A percentile compares a stretch with the other conserved stretches of the same genome.
phyloP scores from a whole-genome alignment of 1,284 basidiomycete genomes.

The Anthracocystis walkeri region DNA sequence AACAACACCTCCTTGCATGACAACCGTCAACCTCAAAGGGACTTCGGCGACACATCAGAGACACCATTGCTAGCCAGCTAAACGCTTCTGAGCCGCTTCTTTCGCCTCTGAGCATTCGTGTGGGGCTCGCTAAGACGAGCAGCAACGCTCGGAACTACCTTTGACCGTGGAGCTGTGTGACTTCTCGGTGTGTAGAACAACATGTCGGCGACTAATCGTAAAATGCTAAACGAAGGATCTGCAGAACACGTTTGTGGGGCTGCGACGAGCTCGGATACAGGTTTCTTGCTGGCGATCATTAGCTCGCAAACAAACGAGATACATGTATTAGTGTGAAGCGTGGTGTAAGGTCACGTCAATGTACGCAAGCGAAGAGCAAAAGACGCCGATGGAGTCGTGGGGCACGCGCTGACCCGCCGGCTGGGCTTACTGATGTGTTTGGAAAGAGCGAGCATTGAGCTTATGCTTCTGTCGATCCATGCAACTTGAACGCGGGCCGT shows the following conservation, averaged over 20 bases:
- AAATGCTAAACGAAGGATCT: neutral
- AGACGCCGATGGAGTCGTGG: slow-evolving; percentile 7
- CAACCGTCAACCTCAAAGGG: neutral
- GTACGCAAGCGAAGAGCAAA: slow-evolving; percentile 2
- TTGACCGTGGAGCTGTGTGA: no score
- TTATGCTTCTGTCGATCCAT: slow-evolving; percentile 23
- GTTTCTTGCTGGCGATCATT: neutral
- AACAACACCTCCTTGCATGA: slow-evolving; percentile 8
- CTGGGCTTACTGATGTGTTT: neutral
- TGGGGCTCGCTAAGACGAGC: no score
- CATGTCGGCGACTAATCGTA: slow-evolving; percentile 7
- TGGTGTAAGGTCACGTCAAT: slow-evolving; percentile 2
- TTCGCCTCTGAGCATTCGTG: no score
- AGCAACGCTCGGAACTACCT: neutral
- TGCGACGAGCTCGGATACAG: neutral
- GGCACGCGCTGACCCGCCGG: neutral
- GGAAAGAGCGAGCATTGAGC: neutral
- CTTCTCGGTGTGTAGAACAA: neutral
- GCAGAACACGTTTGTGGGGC: slow-evolving; percentile 1
- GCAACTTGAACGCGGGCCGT: neutral
- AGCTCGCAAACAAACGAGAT: neutral
- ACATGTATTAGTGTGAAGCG: neutral
- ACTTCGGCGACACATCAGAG: neutral
- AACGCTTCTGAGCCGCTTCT: no score
- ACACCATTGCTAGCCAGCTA: neutral